phyloP scores from a whole-genome alignment of 371 early-diverging fungal genomes.

The Actinomortierella wolfii region DNA sequence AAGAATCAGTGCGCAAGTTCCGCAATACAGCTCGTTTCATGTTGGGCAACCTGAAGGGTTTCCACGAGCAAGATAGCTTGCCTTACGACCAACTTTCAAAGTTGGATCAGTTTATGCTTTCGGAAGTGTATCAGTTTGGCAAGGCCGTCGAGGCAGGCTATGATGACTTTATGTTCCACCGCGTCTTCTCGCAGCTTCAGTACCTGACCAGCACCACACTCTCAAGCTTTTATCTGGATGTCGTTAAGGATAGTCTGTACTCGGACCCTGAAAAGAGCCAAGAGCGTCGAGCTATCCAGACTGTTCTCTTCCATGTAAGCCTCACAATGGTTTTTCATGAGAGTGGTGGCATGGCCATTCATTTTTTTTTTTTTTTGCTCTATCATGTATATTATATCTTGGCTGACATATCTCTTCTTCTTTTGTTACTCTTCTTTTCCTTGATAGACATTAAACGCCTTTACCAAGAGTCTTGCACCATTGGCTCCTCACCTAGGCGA shows the following conservation, averaged over 20 bases:
- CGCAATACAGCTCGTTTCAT: constrained; percentile 82
- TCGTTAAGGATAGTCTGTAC: constrained; percentile 84
- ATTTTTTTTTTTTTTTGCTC: neutral
- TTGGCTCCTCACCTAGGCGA: constrained; percentile 78
- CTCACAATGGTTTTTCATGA: too few species aligned
- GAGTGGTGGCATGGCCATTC: neutral
- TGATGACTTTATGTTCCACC: constrained; percentile 67
- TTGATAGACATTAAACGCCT: constrained; percentile 60
- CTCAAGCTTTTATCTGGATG: constrained; percentile 86
- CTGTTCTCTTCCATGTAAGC: constrained; percentile 69
- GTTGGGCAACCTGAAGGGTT: constrained; percentile 80
- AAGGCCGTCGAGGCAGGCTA: constrained; percentile 61
- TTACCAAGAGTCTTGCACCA: constrained; percentile 69
- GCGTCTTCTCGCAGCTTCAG: constrained; percentile 67
- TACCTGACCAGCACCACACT: constrained; percentile 71
- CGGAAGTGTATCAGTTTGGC: constrained; percentile 66
- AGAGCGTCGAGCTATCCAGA: constrained; percentile 68
- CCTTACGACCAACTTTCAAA: constrained; percentile 58
- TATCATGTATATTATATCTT: neutral
- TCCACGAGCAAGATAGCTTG: constrained; percentile 53
- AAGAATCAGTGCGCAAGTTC: constrained; percentile 76
- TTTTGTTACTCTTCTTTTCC: neutral
- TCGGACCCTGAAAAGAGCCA: constrained; percentile 52
- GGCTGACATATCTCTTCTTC: neutral
- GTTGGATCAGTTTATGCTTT: constrained; percentile 77